Evolutionary conservation across 352 stramenopile genomes (phyloP).

Genomic region (Pythium folliculosum): DNA sequence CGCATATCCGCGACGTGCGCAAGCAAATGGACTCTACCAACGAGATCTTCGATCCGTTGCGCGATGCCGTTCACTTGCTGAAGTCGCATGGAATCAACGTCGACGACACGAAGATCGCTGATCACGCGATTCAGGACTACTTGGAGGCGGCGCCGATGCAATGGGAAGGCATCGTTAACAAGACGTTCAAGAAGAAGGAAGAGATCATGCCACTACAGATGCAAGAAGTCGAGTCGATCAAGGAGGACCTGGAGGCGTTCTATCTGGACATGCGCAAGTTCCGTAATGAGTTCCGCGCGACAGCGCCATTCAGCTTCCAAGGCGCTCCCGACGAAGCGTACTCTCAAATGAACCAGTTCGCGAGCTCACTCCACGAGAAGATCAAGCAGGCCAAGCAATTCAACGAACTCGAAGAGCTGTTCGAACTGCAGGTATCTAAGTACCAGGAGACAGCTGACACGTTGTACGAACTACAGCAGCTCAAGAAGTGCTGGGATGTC

Average conservation of each 20-base stretch:
- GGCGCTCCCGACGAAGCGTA: conserved; percentile 84
- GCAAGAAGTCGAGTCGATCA: conserved; percentile 93
- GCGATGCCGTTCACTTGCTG: conserved; percentile 93
- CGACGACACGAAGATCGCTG: conserved; percentile 85
- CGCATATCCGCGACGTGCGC: conserved; percentile 93
- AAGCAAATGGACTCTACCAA: conserved; percentile 93
- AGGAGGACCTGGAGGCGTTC: conserved; percentile 94
- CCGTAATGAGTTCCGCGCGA: conserved; percentile 92
- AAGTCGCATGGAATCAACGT: conserved; percentile 94
- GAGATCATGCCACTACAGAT: conserved; percentile 98
- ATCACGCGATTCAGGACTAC: conserved; percentile 88
- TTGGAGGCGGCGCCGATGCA: conserved; percentile 95
- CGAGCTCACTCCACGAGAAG: conserved; percentile 64
- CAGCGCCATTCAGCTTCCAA: conserved; percentile 94
- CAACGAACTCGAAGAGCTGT: conserved; percentile 86
- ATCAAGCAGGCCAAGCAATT: conserved; percentile 84
- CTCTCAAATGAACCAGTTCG: conserved; percentile 80
- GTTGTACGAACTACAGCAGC: conserved; percentile 81
- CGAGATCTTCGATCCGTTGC: conserved; percentile 94
- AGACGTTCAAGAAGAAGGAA: conserved; percentile 98
- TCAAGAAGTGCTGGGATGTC: conserved; percentile 88
- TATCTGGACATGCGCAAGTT: conserved; percentile 94
- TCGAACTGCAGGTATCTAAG: conserved; percentile 86
- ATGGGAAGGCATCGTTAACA: conserved; percentile 98
- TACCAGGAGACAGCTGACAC: conserved; percentile 90